Evolutionary conservation across 495 filamentous ascomycete species (phyloP), one percentile per base, ranked within the genome.

Genomic region (Lineolata rhizophorae): DNA sequence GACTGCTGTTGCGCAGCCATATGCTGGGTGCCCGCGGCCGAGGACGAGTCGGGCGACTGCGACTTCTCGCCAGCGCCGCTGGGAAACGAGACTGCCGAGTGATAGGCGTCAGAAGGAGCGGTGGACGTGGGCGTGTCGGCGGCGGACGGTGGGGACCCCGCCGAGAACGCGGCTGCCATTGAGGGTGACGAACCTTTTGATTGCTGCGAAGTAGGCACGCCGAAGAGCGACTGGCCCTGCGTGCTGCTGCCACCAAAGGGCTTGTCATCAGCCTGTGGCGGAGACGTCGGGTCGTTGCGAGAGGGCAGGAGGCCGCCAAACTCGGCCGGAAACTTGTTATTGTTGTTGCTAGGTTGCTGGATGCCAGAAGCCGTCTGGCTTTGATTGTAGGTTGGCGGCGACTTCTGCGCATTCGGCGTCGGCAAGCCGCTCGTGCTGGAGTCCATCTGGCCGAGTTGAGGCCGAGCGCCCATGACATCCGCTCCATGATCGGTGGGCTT

Each of bases 381-480:
- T 12, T 64, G 53, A 16, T 68, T 65, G 47, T 80, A 79, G 3
- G 55, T 56, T 10, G 70, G 76, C 29, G 71, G 76, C n/a, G 70
- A 72, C 11, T 47, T 42, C 41, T 81, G 71, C 29, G 69, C 65
- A 21, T 57, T 55, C 4, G 61, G 37, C 3, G 62, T 47, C 1
- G 75, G 73, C 13, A 22, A 32, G 15, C 6, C 32, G 17, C 36
- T 46, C 1, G 40, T 35, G 14, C 20, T 47, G 8, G 51, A 52
- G 2, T 43, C 40, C 5, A 39, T 29, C 11, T 39, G 38, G 5
- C 5, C 16, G 19, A 21, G 5, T 5, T 18, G 13, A 19, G 15
- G 16, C 5, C 22, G 10, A 19, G 18, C 18, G 24, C 9, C 21
- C 25, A 29, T 20, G 8, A 13, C 8, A 20, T 29, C 31, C 19